Conservation (phyloP, 2,329 filamentous ascomycete species). For the Fusarium buxicola region DNA sequence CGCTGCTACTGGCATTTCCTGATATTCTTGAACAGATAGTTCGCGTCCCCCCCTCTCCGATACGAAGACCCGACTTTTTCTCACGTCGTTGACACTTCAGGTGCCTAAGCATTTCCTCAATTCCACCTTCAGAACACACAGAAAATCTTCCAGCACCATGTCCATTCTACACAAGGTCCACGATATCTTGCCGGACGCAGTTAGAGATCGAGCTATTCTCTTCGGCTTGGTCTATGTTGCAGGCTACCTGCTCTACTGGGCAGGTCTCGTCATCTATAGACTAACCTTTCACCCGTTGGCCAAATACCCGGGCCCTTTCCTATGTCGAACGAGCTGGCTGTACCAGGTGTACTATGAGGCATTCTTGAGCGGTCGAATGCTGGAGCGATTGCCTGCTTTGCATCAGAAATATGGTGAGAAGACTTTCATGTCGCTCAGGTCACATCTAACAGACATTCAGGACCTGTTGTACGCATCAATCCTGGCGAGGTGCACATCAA, state of each 20-base stretch:
- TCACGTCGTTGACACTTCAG: no score
- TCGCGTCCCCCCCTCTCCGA: not conserved
- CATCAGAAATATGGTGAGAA: slow-evolving; percentile 1
- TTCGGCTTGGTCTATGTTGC: not conserved
- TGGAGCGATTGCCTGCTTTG: not conserved
- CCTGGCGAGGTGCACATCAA: not conserved
- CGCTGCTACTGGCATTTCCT: not conserved
- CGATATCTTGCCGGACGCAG: not conserved
- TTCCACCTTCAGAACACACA: no score
- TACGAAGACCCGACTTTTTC: no score
- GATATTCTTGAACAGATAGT: not conserved
- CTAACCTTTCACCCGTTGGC: no score
- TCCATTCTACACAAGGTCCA: not conserved
- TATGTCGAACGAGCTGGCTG: no score
- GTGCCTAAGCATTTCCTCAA: no score
- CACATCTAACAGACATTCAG: not conserved
- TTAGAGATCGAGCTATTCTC: not conserved
- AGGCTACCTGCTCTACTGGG: not conserved
- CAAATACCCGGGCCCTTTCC: no score
- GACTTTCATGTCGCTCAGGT: not conserved
- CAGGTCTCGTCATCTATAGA: not conserved
- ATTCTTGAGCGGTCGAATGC: not conserved
- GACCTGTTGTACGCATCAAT: not conserved
- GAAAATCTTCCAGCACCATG: not conserved
- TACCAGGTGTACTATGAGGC: no score